phyloP scores from a whole-genome alignment of 305 asterid genomes.

The Fraxinus floribunda region DNA sequence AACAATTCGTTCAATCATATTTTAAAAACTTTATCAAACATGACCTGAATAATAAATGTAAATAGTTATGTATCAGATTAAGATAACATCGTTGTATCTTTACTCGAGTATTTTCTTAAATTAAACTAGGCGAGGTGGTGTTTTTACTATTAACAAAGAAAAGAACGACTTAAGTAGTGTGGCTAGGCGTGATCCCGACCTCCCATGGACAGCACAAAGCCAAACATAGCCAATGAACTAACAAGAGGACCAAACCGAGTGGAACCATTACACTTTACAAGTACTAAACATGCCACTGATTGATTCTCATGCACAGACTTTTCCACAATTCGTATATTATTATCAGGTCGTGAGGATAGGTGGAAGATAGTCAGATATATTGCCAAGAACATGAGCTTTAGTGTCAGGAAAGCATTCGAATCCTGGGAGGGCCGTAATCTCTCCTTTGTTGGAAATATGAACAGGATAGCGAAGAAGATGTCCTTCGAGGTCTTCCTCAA shows the following conservation, averaged over 20 bases:
- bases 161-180: background rate
- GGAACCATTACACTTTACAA: background rate
- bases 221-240: background rate
- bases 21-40: background rate
- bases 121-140: background rate
- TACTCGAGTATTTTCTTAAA: background rate
- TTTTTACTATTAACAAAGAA: background rate
- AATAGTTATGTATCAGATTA: background rate
- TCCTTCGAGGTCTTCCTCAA: slow-evolving; percentile 26
- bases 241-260: background rate
- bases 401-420: slow-evolving; percentile 46
- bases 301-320: background rate
- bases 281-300: background rate
- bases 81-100: background rate
- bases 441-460: slow-evolving; percentile 31
- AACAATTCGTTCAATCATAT: background rate
- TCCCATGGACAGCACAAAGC: background rate
- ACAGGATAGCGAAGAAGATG: slow-evolving; percentile 51
- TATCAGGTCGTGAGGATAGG: slow-evolving; percentile 45
- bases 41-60: background rate
- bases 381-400: slow-evolving; percentile 43
- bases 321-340: background rate
- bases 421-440: slow-evolving; percentile 31
- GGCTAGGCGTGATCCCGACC: background rate
- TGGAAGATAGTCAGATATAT: slow-evolving; percentile 29